These are phyloP conservation scores for Suillus subluteus DNA, from an alignment of 768 basidiomycete genomes.

Conservation along the genomic window DNA sequence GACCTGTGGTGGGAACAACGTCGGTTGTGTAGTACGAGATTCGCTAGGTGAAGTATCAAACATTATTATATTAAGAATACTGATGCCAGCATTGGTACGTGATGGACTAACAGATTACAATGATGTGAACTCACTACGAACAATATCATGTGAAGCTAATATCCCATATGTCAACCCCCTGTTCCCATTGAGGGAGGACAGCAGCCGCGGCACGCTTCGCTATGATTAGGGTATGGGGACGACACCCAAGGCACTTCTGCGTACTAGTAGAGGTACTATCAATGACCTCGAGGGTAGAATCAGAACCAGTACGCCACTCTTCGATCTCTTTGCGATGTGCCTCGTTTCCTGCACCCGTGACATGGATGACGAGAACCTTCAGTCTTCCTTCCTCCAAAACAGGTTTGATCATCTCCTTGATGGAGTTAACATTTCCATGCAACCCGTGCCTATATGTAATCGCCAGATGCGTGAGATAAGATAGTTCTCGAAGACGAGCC, in stretches of 20 bases:
- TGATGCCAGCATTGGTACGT: neutral
- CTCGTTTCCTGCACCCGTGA: constrained; percentile 13
- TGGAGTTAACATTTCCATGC: neutral
- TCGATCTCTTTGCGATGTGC: constrained; percentile 14
- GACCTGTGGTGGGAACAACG: neutral
- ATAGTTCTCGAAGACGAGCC: constrained; percentile 16
- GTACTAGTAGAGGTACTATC: neutral
- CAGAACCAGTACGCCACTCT: constrained; percentile 10
- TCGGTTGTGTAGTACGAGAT: neutral
- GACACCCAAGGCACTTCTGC: neutral
- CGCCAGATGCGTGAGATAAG: constrained; percentile 22
- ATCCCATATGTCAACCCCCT: neutral
- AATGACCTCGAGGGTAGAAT: neutral
- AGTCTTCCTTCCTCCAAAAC: constrained; percentile 14
- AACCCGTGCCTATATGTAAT: constrained; percentile 15
- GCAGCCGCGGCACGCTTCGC: neutral
- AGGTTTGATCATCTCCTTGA: constrained; percentile 12
- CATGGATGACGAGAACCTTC: constrained; percentile 16
- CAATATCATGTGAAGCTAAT: neutral
- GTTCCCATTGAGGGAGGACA: constrained; percentile 2
- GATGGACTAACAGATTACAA: neutral
- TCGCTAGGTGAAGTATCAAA: neutral
- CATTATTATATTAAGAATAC: neutral
- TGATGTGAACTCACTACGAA: neutral
- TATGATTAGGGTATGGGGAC: neutral